Evolutionary conservation across 306 rosid genomes (phyloP), one percentile per base, ranked within the genome.

Genomic region (Argentina anserina): DNA sequence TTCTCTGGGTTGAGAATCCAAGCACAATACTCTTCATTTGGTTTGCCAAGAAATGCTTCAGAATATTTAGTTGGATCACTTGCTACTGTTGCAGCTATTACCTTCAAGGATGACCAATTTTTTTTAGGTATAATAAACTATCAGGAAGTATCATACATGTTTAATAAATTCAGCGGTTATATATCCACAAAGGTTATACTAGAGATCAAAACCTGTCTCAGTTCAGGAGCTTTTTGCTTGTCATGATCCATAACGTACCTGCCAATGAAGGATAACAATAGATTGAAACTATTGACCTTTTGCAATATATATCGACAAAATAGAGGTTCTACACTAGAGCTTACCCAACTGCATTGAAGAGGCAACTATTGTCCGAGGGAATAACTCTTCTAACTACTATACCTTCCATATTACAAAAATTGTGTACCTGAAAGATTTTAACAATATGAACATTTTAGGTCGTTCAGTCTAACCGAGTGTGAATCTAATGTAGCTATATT

Each of bases 331-430:
- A 13, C 63, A 70, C 13, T n/a, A 31, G 69, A 75, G 77, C 84
- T 73, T 81, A 95, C 99, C 99, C 97, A 34, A 95, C 90, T 5
- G 99, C 99, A 78, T 95, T 95, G 72, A 95, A 95, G 77, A 95
- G 90, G 76, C 99, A 95, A 79, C 97, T 91, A 76, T 95, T 91
- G 77, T 88, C 87, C 25, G 97, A 90, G 74, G 94, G 96, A 81
- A 90, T 92, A 36, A 90, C 92, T 77, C 96, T 89, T 84, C 97
- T 89, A 68, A 79, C 80, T 28, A 92, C 79, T 68, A 71, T 55
- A n/a, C 96, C 97, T 73, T 92, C 97, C 97, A 88, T 91, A 73
- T 49, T 80, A 20, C 5, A 74, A 36, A 58, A 26, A 5, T 29
- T 77, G 53, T 28, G 56, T 63, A 39, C 82, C 91, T 83, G 80